These are phyloP conservation scores for Talaromyces sp. DNA, from an alignment of 2,329 filamentous ascomycete species.

Conservation along the genomic window DNA sequence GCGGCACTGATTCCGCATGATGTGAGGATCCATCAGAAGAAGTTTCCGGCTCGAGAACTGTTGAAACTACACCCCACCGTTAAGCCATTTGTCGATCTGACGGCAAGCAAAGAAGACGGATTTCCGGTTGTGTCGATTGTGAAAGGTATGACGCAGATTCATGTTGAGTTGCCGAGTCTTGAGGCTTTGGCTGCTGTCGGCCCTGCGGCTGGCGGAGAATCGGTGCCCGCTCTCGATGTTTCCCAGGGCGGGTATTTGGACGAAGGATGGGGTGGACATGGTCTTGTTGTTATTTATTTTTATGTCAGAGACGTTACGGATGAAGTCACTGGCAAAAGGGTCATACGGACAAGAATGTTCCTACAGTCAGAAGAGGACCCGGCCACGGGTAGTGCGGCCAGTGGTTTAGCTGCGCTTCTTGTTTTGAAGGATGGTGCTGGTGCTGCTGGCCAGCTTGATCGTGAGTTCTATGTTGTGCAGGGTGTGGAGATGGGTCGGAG, in stretches of 20 bases:
- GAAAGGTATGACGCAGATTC: slow-evolving; percentile 54
- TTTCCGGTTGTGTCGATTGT: slow-evolving; percentile 40
- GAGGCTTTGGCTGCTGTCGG: slow-evolving; percentile 51
- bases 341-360: slow-evolving; percentile 34
- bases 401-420: slow-evolving; percentile 55
- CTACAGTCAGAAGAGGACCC: slow-evolving; percentile 31
- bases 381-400: slow-evolving; percentile 56
- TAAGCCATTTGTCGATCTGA: slow-evolving; percentile 21
- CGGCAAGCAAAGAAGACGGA: neutral
- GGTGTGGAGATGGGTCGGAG: slow-evolving; percentile 64
- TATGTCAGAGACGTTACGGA: slow-evolving; percentile 50
- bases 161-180: slow-evolving; percentile 59
- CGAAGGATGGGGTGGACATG: slow-evolving; percentile 29
- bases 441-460: slow-evolving; percentile 29
- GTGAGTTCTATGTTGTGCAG: slow-evolving; percentile 56
- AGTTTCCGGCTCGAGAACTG: slow-evolving; percentile 26
- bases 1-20: slow-evolving; percentile 33
- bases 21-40: slow-evolving; percentile 32
- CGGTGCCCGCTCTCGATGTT: slow-evolving; percentile 19
- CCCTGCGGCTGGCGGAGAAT: slow-evolving; percentile 25
- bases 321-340: slow-evolving; percentile 45
- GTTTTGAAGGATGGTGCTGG: slow-evolving; percentile 39
- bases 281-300: slow-evolving; percentile 33
- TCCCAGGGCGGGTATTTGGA: slow-evolving; percentile 28
- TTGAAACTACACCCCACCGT: slow-evolving; percentile 28